phyloP scores from a whole-genome alignment of 345 rosid species.

The Rhizophora apiculata region DNA sequence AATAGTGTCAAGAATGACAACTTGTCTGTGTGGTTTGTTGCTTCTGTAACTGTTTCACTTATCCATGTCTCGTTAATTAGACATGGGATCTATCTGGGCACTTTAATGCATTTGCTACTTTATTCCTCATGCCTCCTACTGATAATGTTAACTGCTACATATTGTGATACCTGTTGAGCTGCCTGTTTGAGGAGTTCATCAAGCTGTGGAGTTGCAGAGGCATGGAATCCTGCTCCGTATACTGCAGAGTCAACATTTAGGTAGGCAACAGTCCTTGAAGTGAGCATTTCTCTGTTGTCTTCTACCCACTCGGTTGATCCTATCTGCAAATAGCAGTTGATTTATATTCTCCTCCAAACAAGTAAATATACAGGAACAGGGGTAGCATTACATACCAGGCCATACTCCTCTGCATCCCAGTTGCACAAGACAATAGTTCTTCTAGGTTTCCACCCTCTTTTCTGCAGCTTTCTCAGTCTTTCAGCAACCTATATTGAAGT shows the following conservation, averaged over 20 bases:
- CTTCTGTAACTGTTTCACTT: no score
- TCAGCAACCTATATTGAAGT: slow-evolving; percentile 46
- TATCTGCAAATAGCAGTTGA: slow-evolving; percentile 36
- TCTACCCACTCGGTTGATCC: slow-evolving; percentile 96
- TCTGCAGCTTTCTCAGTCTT: slow-evolving; percentile 58
- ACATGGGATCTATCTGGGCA: background rate
- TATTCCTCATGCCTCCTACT: background rate
- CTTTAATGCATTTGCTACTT: background rate
- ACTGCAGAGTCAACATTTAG: slow-evolving; percentile 66
- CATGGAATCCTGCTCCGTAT: slow-evolving; percentile 57
- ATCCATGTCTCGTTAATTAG: no score
- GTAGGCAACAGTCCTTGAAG: slow-evolving; percentile 73
- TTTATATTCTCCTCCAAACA: slow-evolving; percentile 7
- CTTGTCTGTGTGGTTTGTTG: background rate
- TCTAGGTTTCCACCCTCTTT: slow-evolving; percentile 73
- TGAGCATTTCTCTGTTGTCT: slow-evolving; percentile 71
- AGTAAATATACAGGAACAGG: slow-evolving; percentile 12
- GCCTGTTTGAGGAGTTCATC: slow-evolving; percentile 62
- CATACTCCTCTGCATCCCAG: slow-evolving; percentile 95
- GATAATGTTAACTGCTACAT: background rate
- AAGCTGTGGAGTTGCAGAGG: slow-evolving; percentile 77
- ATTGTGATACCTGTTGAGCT: slow-evolving; percentile 52
- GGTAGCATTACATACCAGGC: slow-evolving; percentile 45
- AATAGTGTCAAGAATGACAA: background rate
- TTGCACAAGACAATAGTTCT: slow-evolving; percentile 70